phyloP scores from a whole-genome alignment of 805 yeast genomes.

The Torulaspora gathmanii region DNA sequence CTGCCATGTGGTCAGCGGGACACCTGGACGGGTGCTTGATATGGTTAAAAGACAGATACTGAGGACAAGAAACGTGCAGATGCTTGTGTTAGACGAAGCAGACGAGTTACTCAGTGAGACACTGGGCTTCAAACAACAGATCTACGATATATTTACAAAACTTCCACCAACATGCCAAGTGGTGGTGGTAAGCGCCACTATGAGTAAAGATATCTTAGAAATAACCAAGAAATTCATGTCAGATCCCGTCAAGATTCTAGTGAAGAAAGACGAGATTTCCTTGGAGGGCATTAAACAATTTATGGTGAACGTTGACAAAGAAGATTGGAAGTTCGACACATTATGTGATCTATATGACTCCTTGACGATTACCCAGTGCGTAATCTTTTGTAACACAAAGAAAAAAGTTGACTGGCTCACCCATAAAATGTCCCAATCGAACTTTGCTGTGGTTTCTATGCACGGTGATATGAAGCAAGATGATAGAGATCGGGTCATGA shows the following conservation, averaged over 20 bases:
- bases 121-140: conserved; percentile 92
- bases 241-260: conserved; percentile 89
- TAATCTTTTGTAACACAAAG: conserved; percentile 94
- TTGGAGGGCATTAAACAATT: conserved; percentile 94
- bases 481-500: conserved; percentile 92
- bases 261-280: conserved; percentile 92
- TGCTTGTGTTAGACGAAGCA: conserved; percentile 93
- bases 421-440: conserved; percentile 63
- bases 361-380: conserved; percentile 93
- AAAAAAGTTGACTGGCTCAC: conserved; percentile 88
- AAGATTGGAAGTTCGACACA: conserved; percentile 92
- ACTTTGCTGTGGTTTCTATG: conserved; percentile 90
- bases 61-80: conserved; percentile 69
- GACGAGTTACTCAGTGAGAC: conserved; percentile 85
- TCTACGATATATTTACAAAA: conserved; percentile 85
- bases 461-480: conserved; percentile 95
- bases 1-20: conserved; percentile 90
- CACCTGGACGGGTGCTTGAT: conserved; percentile 94
- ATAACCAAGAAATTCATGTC: conserved; percentile 91
- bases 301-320: conserved; percentile 84
- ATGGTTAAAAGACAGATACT: conserved; percentile 81
- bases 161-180: conserved; percentile 90
- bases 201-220: conserved; percentile 88
- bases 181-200: conserved; percentile 89
- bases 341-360: conserved; percentile 93